These are phyloP conservation scores for Trametes polyzona DNA, from an alignment of 1,284 basidiomycete genomes.

Conservation along the genomic window DNA sequence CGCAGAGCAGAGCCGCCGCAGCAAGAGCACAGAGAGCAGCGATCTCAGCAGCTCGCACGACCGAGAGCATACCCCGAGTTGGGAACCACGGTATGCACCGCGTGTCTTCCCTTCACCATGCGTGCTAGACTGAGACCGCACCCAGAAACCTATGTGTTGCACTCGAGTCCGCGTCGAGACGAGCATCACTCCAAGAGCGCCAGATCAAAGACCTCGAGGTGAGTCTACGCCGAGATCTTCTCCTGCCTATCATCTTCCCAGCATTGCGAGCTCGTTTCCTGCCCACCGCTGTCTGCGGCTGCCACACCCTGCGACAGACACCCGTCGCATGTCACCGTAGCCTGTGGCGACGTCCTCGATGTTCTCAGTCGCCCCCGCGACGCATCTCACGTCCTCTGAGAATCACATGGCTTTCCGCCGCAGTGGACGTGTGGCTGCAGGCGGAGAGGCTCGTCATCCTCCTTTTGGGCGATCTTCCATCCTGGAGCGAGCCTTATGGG, in stretches of 20 bases:
- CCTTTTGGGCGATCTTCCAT: not conserved
- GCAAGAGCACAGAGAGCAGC: conserved; percentile 12
- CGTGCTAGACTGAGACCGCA: not conserved
- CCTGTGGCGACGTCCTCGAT: conserved; percentile 11
- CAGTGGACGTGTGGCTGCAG: not conserved
- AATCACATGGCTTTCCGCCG: conserved; percentile 22
- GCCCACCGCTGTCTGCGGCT: not conserved
- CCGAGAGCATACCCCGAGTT: conserved; percentile 15
- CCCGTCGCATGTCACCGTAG: not conserved
- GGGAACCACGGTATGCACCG: conserved; percentile 23
- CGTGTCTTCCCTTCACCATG: not conserved
- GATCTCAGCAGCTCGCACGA: conserved; percentile 18
- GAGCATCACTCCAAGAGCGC: conserved; percentile 57
- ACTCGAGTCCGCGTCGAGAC: conserved; percentile 50
- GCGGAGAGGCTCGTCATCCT: not conserved
- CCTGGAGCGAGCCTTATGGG: not conserved
- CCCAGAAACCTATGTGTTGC: conserved; percentile 38
- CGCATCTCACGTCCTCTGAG: conserved; percentile 1
- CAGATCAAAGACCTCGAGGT: conserved; percentile 76
- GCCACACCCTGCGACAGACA: not conserved
- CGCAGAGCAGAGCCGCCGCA: conserved; percentile 12
- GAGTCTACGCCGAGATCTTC: conserved; percentile 19
- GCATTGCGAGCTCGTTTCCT: not conserved
- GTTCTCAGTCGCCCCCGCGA: conserved; percentile 3
- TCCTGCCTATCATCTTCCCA: not conserved